Evolutionary conservation across 495 filamentous ascomycete genomes (phyloP).

Genomic region (Pyrenula aspistea): DNA sequence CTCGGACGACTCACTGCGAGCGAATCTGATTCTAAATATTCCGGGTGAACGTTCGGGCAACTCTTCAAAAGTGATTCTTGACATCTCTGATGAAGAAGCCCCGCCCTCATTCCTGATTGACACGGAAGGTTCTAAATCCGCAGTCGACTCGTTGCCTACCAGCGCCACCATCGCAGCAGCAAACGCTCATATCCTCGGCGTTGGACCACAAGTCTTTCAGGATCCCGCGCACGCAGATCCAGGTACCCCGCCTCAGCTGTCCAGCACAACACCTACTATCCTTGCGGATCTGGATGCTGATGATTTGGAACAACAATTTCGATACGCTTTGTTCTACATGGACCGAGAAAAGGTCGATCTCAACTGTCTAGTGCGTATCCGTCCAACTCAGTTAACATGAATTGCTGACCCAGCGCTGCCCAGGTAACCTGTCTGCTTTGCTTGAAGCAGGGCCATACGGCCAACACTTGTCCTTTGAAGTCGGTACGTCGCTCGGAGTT

Average conservation of each 20-base stretch:
- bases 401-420: neutral
- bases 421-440: constrained; percentile 18
- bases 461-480: constrained; percentile 28
- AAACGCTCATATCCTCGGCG: neutral
- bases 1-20: neutral
- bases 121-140: neutral
- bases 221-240: neutral
- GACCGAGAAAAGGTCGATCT: constrained; percentile 49
- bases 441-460: constrained; percentile 35
- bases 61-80: neutral
- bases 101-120: neutral
- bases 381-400: neutral
- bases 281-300: constrained; percentile 29
- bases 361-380: constrained; percentile 41
- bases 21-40: neutral
- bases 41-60: neutral
- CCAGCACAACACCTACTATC: constrained; percentile 22
- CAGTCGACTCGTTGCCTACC: constrained; percentile 12
- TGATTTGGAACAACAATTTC: constrained; percentile 29
- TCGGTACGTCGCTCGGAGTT: constrained; percentile 19
- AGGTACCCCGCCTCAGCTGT: constrained; percentile 1
- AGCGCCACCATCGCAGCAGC: neutral
- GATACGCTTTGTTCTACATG: constrained; percentile 31
- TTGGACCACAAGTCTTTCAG: neutral
- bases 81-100: neutral